Conservation (phyloP, 768 basidiomycete species). For the Auricularia sp. region DNA sequence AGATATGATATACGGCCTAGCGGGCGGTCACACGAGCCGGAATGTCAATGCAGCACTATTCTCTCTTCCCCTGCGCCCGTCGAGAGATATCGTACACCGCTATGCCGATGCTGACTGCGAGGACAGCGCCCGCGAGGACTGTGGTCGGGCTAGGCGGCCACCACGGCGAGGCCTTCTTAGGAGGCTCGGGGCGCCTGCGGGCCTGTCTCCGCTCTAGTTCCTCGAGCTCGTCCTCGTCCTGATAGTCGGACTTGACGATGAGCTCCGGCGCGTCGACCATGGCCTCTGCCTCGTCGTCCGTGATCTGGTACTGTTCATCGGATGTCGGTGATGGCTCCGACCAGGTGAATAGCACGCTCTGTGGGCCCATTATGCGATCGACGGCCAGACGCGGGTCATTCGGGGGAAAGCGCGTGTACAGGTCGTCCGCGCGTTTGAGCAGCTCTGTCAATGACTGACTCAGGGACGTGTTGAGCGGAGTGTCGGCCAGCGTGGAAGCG, state of each 20-base stretch:
- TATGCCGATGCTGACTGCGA: constrained; percentile 8
- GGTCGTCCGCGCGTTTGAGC: constrained; percentile 46
- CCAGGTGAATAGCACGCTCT: constrained; percentile 72
- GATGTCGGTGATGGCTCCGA: constrained; percentile 30
- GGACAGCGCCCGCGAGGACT: constrained; percentile 2
- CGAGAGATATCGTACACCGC: constrained; percentile 7
- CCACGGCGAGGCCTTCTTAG: not conserved
- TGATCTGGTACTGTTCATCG: constrained; percentile 21
- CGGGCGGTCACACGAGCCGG: too few relatives aligned
- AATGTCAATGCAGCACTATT: not conserved
- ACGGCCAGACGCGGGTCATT: constrained; percentile 44
- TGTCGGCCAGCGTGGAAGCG: not conserved
- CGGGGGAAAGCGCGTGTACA: constrained; percentile 52
- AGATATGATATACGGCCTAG: too few relatives aligned
- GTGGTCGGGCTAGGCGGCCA: not conserved
- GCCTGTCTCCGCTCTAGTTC: not conserved
- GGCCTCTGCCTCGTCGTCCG: constrained; percentile 49
- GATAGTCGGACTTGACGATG: constrained; percentile 43
- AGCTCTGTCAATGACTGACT: constrained; percentile 38
- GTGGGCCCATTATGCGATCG: constrained; percentile 61
- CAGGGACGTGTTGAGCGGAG: constrained; percentile 7
- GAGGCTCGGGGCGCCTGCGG: not conserved
- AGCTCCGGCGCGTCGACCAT: constrained; percentile 48
- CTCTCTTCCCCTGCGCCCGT: not conserved
- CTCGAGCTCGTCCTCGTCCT: constrained; percentile 9